These are phyloP conservation scores for Hymenochaete sp. DNA, from an alignment of 1,284 basidiomycete species.

Conservation along the genomic window DNA sequence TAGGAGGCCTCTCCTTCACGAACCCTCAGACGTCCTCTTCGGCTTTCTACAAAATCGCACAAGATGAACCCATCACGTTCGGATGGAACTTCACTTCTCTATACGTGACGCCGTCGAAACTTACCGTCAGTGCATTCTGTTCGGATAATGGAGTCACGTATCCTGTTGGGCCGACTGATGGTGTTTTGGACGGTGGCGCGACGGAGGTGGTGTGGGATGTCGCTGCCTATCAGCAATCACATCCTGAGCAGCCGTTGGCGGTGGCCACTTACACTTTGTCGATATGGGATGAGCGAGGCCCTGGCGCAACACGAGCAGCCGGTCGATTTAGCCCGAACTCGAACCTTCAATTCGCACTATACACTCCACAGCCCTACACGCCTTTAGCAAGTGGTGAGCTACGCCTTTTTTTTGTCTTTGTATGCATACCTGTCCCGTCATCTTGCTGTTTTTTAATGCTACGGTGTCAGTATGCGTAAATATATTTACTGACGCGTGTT, in stretches of 20 bases:
- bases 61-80: constrained; percentile 69
- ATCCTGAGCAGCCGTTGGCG: constrained; percentile 61
- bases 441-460: too few relatives aligned
- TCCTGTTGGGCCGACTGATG: constrained; percentile 71
- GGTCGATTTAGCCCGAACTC: constrained; percentile 69
- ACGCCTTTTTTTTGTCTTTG: too few relatives aligned
- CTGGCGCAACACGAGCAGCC: constrained; percentile 44
- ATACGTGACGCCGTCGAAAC: constrained; percentile 52
- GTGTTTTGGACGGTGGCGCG: constrained; percentile 61
- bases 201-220: constrained; percentile 77
- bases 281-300: constrained; percentile 74
- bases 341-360: constrained; percentile 74
- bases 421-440: too few relatives aligned
- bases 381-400: constrained; percentile 53
- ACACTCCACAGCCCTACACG: constrained; percentile 73
- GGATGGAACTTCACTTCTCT: constrained; percentile 86
- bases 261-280: constrained; percentile 69
- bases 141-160: constrained; percentile 79
- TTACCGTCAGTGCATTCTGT: constrained; percentile 78
- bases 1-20: constrained; percentile 63
- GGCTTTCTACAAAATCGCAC: constrained; percentile 84
- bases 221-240: constrained; percentile 62
- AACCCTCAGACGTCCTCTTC: constrained; percentile 68
- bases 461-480: too few relatives aligned
- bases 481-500: too few relatives aligned